Base-by-base conservation (phyloP, 2,329 filamentous ascomycete species). In the Lasiodiplodia citricola region DNA sequence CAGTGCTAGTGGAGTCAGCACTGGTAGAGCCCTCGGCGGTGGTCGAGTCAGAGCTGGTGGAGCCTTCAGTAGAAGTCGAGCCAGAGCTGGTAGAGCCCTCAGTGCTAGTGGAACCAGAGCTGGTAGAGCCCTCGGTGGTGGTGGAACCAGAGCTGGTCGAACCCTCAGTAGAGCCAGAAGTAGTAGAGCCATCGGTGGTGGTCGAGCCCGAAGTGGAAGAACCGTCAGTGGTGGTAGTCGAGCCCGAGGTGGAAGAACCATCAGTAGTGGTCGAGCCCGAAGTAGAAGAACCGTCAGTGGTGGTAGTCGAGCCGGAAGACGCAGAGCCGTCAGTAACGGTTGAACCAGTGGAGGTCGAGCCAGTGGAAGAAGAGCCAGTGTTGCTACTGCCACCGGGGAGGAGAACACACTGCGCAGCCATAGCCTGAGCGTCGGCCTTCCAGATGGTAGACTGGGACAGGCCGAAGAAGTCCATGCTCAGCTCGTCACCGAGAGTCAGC, bases 391-490 rank as follows among this genome's bases (percentile, higher is more conserved):
- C 21, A 18, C 44, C 44, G 10, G 44, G 21, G 7, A 63, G 58
- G 16, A 21, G 25, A 47, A 51, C 21, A 28, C 58, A 63, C 11
- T 51, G 41, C 58, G 23, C 13, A 13, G 25, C 58, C 23, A 63
- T 16, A 18, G 58, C 41, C 14, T 44, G 44, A 2, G 21, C 51
- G n/a, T 63, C 58, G 1, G 58, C 44, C 41, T 63, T 63, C 41
- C 31, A 63, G 41, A 63, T 16, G 28, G 18, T 51, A 10, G 50
- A 7, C 28, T 44, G 31, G 25, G 41, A 51, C 18, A 63, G 14
- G 18, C 31, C 58, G 28, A 63, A 63, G n/a, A 63, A 63, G 41
- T 63, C 31, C 58, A 63, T 63, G 10, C 41, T 51, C 41, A 63
- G 41, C 58, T 63, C 58, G 11, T 63, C 28, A 16, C 58, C 58